Base-by-base conservation (phyloP, 331 rosid species). In the Dryas integrifolia region DNA sequence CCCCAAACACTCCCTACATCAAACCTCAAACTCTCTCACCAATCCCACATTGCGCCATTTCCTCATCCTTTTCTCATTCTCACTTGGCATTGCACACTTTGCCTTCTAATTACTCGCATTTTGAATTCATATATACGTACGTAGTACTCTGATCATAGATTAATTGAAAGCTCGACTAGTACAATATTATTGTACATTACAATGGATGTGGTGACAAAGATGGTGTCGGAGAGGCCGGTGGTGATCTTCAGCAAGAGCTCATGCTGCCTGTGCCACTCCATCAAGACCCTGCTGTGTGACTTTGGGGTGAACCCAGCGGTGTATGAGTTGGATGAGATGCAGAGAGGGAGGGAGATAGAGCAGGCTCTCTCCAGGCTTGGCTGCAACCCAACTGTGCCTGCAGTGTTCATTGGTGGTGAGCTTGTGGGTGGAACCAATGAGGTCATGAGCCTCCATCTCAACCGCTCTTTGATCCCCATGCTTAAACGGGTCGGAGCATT, bases 221-320 rank as follows among this genome's bases (percentile, higher is more conserved):
- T 94, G 96, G 89, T 74, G 2, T 84, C 97, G 0, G 98, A 89
- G 86, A 95, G 86, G 66, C 85, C 99, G 0, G 96, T 89, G 74
- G 99, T 95, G 71, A 95, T 95, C 67, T 95, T 95, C 84, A 95
- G 96, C 86, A 90, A 85, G 85, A 92, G 89, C 73, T 65, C 91
- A 0, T 95, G 99, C 67, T 88, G 96, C 92, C 89, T 92, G 86
- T 85, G 96, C 39, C 96, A 95, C 85, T 62, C 96, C 2, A 83
- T 95, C 59, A 90, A 79, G 82, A 87, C 91, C 47, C 86, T 95
- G 3, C 78, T 95, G 35, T 72, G 77, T 47, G 96, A 86, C 49
- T 89, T 94, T 61, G 98, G 98, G 6, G 98, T 89, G 74, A 94
- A 91, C 80, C 88, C 97, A 0, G 78, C 86, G 0, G 92, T 94